A percentile compares a stretch with the other conserved stretches of the same genome.
Evolutionary conservation across 805 yeast genomes (phyloP).

Genomic region (Metschnikowia baotianmanensis): DNA sequence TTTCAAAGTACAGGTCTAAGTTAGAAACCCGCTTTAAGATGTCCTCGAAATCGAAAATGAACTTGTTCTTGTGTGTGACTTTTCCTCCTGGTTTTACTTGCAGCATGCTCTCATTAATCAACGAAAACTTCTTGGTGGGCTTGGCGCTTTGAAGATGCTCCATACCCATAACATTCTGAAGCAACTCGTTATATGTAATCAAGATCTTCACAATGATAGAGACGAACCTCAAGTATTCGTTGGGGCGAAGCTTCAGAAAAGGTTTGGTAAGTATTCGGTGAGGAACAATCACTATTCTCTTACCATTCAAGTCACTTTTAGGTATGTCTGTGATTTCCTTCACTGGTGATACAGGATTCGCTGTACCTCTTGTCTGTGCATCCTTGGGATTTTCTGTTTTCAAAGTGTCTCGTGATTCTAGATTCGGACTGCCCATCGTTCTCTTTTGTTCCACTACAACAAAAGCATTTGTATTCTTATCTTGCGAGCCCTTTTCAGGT

Average conservation of each 20-base stretch:
- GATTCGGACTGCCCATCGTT: too few relatives aligned
- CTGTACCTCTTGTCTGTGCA: too few relatives aligned
- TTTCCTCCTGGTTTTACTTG: background rate
- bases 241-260: slow-evolving; percentile 33
- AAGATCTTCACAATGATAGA: slow-evolving; percentile 37
- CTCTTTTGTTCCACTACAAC: slow-evolving; percentile 2
- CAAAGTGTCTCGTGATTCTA: too few relatives aligned
- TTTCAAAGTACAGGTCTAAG: slow-evolving; percentile 18
- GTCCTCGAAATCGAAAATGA: slow-evolving; percentile 20
- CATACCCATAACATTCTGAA: slow-evolving; percentile 13
- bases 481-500: background rate
- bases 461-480: slow-evolving; percentile 5
- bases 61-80: background rate
- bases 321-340: background rate
- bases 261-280: slow-evolving; percentile 43
- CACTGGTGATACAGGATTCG: too few relatives aligned
- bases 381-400: too few relatives aligned
- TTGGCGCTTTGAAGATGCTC: too few relatives aligned
- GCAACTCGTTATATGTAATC: slow-evolving; percentile 31
- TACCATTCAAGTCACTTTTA: slow-evolving; percentile 5
- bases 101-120: background rate
- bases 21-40: slow-evolving; percentile 18
- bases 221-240: slow-evolving; percentile 37
- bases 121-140: too few relatives aligned
- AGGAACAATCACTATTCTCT: slow-evolving; percentile 37